phyloP scores from a whole-genome alignment of 2,329 filamentous ascomycete species.

The Aspergillus quadricinctus region DNA sequence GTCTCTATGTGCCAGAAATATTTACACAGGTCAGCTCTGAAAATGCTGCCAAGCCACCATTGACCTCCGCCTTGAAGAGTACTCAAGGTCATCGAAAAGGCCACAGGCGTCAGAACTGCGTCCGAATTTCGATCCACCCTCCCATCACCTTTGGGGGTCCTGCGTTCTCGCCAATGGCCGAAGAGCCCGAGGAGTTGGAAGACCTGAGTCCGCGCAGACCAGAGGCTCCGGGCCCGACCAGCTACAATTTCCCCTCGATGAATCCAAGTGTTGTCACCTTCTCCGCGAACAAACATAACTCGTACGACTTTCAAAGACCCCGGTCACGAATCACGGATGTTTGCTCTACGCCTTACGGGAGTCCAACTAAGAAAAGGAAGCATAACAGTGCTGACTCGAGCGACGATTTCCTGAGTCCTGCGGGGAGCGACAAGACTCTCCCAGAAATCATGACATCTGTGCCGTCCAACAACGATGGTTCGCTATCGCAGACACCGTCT shows the following conservation, averaged over 20 bases:
- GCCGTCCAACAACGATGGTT: constrained; percentile 10
- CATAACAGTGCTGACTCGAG: constrained; percentile 12
- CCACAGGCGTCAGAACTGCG: constrained; percentile 41
- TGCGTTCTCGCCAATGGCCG: constrained; percentile 30
- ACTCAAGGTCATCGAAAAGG: constrained; percentile 32
- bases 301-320: constrained; percentile 5
- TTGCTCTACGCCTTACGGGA: constrained; percentile 13
- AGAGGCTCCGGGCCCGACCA: constrained; percentile 17
- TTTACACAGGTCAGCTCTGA: constrained; percentile 18
- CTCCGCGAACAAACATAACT: constrained; percentile 14
- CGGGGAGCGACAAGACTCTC: constrained; percentile 18
- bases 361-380: constrained; percentile 23
- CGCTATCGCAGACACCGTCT: constrained; percentile 27
- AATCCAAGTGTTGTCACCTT: constrained; percentile 14
- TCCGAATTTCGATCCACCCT: constrained; percentile 38
- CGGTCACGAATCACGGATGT: constrained; percentile 7
- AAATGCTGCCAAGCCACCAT: constrained; percentile 16
- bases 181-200: constrained; percentile 33
- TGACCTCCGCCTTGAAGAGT: constrained; percentile 31
- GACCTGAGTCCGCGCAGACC: constrained; percentile 23
- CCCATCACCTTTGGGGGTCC: constrained; percentile 32
- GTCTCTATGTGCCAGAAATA: constrained; percentile 14
- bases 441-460: constrained; percentile 25
- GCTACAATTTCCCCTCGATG: constrained; percentile 12
- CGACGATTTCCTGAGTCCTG: constrained; percentile 10